A percentile compares a stretch with the other conserved stretches of the same genome.
phyloP scores from a whole-genome alignment of 2,329 filamentous ascomycete species.

The Cercospora citrullina region DNA sequence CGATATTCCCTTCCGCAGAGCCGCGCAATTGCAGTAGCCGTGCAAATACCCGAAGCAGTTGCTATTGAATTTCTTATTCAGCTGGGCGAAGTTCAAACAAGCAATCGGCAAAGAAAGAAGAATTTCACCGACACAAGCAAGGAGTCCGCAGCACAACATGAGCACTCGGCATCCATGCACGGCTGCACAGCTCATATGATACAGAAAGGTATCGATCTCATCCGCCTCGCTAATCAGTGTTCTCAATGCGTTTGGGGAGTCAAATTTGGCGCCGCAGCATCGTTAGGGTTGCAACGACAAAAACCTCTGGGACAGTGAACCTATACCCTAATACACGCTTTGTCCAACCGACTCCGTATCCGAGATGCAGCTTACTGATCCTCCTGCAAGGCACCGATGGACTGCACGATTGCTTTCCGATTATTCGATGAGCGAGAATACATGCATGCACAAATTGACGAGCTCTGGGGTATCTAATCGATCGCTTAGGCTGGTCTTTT shows the following conservation, averaged over 20 bases:
- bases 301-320: background rate
- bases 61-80: background rate
- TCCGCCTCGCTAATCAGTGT: background rate
- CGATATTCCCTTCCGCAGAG: background rate
- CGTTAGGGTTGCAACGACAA: background rate
- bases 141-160: background rate
- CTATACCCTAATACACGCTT: background rate
- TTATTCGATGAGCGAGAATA: background rate
- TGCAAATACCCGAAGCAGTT: background rate
- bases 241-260: background rate
- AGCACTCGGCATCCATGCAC: background rate
- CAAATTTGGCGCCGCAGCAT: background rate
- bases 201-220: background rate
- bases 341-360: background rate
- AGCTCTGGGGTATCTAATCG: conserved; percentile 11
- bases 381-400: background rate
- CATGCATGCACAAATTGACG: background rate
- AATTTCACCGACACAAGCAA: background rate
- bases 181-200: too few species aligned
- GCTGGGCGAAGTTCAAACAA: background rate
- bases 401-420: background rate
- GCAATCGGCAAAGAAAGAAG: background rate
- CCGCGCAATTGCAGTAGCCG: background rate
- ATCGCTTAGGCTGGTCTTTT: conserved; percentile 1
- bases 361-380: background rate